Base-by-base conservation (phyloP, 73 alveolate species). In the Stentor coeruleus region DNA sequence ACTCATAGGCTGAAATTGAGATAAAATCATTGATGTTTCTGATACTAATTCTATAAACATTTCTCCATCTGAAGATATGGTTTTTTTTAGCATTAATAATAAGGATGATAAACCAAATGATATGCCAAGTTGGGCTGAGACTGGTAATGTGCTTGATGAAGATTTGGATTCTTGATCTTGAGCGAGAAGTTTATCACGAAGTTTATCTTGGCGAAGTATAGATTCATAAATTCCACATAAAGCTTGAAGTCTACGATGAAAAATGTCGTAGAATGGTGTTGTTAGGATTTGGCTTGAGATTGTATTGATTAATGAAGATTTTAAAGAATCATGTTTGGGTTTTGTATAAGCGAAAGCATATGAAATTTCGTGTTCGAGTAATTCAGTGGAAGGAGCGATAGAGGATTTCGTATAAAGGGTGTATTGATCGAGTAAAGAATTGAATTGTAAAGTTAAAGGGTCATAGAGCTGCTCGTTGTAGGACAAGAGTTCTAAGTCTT, bases 191-290 rank as follows among this genome's bases (percentile, higher is more conserved):
- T 11, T 37, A 20, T 66, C 37, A 20, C 79, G n/a, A 33, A 31
- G n/a, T 31, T 66, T 20, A 11, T 66, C 79, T 20, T 20, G 79
- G 1, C 79, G 1, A 20, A 66, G 79, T 11, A 66, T 20, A 11
- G 79, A 37, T 66, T 66, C 79, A 66, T 20, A 66, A 66, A 33
- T 66, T 37, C 42, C 40, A 33, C 40, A 66, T 20, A 66, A 11
- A 31, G 79, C 79, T 33, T 66, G 79, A 31, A 66, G 79, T 20
- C 66, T 49, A 11, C 66, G 66, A 49, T 49, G 20, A 49, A 49
- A 49, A 49, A 49, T 49, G 20, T 49, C 66, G 66, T 49, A 49
- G 66, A 49, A 49, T 6, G 66, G 66, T 20, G 66, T 49, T 20
- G 6, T 49, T 6, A 20, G 66, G 20, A 49, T 49, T 49, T 6